Percentiles rank a stretch among this genome's conserved stretches.
phyloP scores from a whole-genome alignment of 2,329 filamentous ascomycete genomes.

The Blastomyces silverae region DNA sequence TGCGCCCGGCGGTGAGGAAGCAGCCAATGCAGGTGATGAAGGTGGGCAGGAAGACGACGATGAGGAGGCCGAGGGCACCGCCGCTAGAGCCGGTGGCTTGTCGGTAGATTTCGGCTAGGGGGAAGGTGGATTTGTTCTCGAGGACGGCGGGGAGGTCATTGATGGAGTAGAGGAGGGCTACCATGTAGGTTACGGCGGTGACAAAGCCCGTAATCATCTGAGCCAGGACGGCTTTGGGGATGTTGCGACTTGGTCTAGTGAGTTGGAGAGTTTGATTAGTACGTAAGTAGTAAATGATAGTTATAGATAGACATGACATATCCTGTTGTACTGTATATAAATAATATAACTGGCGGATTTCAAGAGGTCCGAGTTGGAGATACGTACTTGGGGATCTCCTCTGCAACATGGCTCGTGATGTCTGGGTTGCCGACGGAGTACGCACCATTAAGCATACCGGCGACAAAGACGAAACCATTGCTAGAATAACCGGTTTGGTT shows the following conservation, averaged over 20 bases:
- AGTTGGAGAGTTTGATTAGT: constrained; percentile 9
- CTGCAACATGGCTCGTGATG: constrained; percentile 57
- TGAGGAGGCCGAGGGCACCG: constrained; percentile 52
- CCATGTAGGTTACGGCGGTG: constrained; percentile 45
- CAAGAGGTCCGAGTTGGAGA: background rate
- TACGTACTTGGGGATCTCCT: constrained; percentile 51
- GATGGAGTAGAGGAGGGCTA: constrained; percentile 49
- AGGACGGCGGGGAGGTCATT: constrained; percentile 40
- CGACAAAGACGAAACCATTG: constrained; percentile 57
- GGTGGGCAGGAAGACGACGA: constrained; percentile 52
- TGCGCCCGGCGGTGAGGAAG: constrained; percentile 56
- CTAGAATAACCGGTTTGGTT: constrained; percentile 40
- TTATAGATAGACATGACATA: background rate
- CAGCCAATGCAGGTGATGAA: constrained; percentile 48
- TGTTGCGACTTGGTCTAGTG: constrained; percentile 37
- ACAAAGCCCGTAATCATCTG: constrained; percentile 46
- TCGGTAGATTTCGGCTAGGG: constrained; percentile 44
- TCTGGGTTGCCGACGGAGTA: constrained; percentile 62
- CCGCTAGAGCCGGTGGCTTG: constrained; percentile 46
- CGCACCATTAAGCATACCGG: constrained; percentile 62
- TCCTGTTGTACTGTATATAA: background rate
- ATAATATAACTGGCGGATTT: no score
- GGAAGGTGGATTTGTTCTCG: constrained; percentile 39
- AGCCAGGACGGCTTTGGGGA: constrained; percentile 46
- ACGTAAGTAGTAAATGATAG: background rate